Base-by-base conservation (phyloP, 2,329 filamentous ascomycete species). In the Colletotrichum salicis region DNA sequence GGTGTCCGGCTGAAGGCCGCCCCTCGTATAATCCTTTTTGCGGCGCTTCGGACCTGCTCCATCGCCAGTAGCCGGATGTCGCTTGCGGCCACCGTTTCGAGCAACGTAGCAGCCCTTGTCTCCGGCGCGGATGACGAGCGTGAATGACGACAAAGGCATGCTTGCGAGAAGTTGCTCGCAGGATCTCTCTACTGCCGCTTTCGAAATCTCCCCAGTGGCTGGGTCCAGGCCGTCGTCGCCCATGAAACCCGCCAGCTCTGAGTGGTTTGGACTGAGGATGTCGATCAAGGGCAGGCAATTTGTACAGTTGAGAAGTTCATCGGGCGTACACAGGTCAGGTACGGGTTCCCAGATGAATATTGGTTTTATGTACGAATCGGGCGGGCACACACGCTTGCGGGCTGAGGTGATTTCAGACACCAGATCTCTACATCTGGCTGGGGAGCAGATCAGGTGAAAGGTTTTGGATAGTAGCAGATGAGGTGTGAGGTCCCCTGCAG, bases 281-380 rank as follows among this genome's bases (percentile, higher is more conserved):
- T 92, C 90, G 67, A 92, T 84, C 19, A 90, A 81, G 0, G 88
- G 88, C 13, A 92, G 83, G 12, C 87, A 87, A 75, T 91, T 91
- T 61, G 89, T 91, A 79, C 87, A 90, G 77, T 91, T 90, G 12
- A 91, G 84, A 33, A 92, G 82, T 78, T 92, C 87, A 54, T 91
- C 89, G 0, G 94, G 91, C 0, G 89, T 92, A 80, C 95, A 98
- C 1, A 94, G 87, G 81, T 98, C 94, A 1, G 96, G 96, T 1
- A 98, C 93, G 1, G 96, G 96, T 80, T 99, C 96, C 96, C 96
- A 99, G 64, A 98, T 90, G 79, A 98, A 94, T 7, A 95, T 82
- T 1, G 95, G 93, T 59, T 88, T 88, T 1, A 84, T 77, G 75
- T 85, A 86, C 12, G 77, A 72, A 57, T 81, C 79, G 5, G 75